Evolutionary conservation across 2,329 filamentous ascomycete species (phyloP).

Genomic region (Fusarium nanum): DNA sequence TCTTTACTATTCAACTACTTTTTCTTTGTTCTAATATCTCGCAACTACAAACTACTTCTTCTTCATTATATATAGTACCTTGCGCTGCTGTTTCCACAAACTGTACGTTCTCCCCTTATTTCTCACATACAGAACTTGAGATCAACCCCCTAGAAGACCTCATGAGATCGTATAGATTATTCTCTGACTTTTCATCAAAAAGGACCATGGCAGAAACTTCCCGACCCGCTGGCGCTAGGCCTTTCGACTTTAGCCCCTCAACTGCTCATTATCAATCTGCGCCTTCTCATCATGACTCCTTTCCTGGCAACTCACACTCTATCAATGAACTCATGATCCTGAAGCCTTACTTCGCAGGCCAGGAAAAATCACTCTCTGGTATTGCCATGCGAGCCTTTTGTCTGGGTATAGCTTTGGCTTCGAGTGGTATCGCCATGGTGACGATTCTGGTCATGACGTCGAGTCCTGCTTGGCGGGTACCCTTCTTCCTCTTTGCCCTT

Average conservation of each 20-base stretch:
- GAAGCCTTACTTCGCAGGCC: slow-evolving; percentile 57
- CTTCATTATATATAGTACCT: background rate
- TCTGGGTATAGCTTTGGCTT: slow-evolving; percentile 60
- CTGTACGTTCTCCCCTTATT: slow-evolving; percentile 8
- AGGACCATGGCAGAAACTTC: slow-evolving; percentile 30
- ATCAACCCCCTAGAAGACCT: background rate
- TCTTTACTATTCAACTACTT: background rate
- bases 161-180: slow-evolving; percentile 30
- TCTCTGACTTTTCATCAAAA: slow-evolving; percentile 24
- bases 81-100: background rate
- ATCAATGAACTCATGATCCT: slow-evolving; percentile 47
- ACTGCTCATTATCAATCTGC: slow-evolving; percentile 34
- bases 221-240: slow-evolving; percentile 3
- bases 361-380: slow-evolving; percentile 68
- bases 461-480: slow-evolving; percentile 68
- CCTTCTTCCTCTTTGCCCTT: slow-evolving; percentile 76
- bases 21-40: background rate
- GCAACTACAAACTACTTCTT: background rate
- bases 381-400: slow-evolving; percentile 69
- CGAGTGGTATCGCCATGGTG: slow-evolving; percentile 48
- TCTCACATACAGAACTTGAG: background rate
- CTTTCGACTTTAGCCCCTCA: slow-evolving; percentile 37
- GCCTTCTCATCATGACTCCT: slow-evolving; percentile 31
- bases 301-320: slow-evolving; percentile 25
- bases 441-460: slow-evolving; percentile 52